phyloP scores from a whole-genome alignment of 345 rosid species.

The Gossypium herbaceum region DNA sequence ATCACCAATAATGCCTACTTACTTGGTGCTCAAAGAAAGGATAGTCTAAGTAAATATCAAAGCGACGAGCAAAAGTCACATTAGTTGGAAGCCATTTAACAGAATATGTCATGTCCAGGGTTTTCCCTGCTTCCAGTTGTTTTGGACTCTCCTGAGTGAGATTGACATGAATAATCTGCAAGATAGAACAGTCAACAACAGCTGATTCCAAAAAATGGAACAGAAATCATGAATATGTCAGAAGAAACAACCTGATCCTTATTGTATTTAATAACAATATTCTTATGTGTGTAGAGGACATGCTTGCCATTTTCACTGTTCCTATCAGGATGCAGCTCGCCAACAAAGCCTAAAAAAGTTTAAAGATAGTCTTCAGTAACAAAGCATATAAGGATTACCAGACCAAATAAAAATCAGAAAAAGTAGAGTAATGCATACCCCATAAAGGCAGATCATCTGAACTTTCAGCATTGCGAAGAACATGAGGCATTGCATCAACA shows the following conservation, averaged over 20 bases:
- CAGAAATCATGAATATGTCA: neutral
- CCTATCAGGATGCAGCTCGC: conserved; percentile 70
- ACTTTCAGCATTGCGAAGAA: conserved; percentile 32
- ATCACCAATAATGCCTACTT: conserved; percentile 10
- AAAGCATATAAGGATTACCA: neutral
- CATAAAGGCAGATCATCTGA: conserved; percentile 95
- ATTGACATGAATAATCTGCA: conserved; percentile 87
- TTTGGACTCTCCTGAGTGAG: conserved; percentile 74
- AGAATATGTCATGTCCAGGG: conserved; percentile 70
- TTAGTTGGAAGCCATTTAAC: conserved; percentile 70
- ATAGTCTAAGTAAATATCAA: conserved; percentile 92
- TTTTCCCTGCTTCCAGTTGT: conserved; percentile 63
- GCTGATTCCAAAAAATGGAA: neutral
- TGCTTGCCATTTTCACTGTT: conserved; percentile 70
- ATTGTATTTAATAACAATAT: conserved; percentile 61
- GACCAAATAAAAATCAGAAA: neutral
- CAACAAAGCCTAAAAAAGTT: conserved; percentile 65
- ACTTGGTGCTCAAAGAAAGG: conserved; percentile 99
- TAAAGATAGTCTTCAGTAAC: conserved; percentile 12
- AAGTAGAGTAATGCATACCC: conserved; percentile 50
- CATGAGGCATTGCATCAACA: conserved; percentile 19
- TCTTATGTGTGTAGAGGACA: conserved; percentile 80
- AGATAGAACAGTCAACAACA: neutral
- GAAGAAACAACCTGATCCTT: conserved; percentile 69
- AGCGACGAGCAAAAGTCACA: conserved; percentile 80